Percentiles rank a stretch among this genome's conserved stretches.
Conservation (phyloP, 768 basidiomycete species). For the Megacollybia marginata region DNA sequence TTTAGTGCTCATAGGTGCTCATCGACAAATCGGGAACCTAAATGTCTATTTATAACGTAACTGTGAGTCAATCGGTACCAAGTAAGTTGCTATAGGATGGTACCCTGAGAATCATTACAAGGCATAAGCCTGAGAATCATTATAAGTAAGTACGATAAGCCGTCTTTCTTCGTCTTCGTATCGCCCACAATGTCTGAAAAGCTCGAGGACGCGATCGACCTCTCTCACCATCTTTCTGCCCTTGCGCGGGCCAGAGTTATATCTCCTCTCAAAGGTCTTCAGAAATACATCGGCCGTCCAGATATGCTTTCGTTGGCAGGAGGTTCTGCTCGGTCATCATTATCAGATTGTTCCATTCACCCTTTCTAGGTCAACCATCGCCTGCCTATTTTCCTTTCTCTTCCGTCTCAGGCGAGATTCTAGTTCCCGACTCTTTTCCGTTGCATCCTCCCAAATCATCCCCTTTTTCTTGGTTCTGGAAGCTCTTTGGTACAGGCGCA, state of each 20-base stretch:
- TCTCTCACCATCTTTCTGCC: constrained; percentile 66
- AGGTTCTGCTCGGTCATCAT: constrained; percentile 8
- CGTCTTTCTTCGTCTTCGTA: no score
- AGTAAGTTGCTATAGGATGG: no score
- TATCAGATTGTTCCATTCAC: constrained; percentile 1
- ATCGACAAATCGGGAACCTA: no score
- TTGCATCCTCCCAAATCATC: constrained; percentile 19
- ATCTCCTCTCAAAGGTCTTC: constrained; percentile 62
- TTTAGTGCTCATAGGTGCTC: no score
- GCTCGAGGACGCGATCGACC: constrained; percentile 45
- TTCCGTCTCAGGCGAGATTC: constrained; percentile 45
- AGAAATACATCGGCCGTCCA: constrained; percentile 48
- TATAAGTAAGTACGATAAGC: no score
- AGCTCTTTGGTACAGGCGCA: constrained; percentile 29
- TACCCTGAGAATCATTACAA: no score
- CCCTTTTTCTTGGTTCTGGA: constrained; percentile 53
- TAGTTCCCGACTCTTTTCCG: constrained; percentile 44
- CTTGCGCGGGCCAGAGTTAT: constrained; percentile 37
- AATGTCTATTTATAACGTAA: no score
- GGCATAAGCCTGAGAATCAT: no score
- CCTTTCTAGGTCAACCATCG: constrained; percentile 47
- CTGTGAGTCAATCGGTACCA: no score
- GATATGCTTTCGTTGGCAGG: constrained; percentile 68
- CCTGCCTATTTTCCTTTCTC: constrained; percentile 69
- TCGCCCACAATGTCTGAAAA: constrained; percentile 27